Conservation (phyloP, 2,329 filamentous ascomycete species). For the Teratosphaeria destructans region DNA sequence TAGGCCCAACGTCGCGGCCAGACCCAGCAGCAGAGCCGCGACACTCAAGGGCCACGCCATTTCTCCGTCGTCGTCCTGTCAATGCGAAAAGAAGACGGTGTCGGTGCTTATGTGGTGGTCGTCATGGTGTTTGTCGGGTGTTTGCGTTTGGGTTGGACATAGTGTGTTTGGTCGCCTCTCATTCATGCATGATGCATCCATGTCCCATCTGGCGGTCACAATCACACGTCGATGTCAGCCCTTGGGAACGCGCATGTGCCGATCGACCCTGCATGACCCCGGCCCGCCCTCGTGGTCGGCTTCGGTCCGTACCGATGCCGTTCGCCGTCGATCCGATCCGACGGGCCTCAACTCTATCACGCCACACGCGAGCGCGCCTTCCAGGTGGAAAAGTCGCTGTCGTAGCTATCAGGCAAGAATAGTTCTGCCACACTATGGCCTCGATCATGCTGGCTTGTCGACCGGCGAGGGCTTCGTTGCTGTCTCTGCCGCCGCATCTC, state of each 20-base stretch:
- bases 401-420: no score
- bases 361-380: neutral
- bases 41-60: constrained; percentile 6
- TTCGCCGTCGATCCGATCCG: neutral
- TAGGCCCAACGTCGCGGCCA: constrained; percentile 12
- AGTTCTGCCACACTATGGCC: neutral
- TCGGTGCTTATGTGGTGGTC: neutral
- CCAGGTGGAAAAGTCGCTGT: neutral
- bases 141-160: neutral
- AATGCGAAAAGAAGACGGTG: neutral
- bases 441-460: neutral
- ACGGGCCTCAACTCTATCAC: neutral
- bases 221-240: neutral
- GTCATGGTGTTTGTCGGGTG: neutral
- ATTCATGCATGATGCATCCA: neutral
- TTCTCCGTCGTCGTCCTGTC: neutral
- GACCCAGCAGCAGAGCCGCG: constrained; percentile 15
- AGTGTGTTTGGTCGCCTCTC: neutral
- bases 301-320: neutral
- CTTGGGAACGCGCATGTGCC: neutral
- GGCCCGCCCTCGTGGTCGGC: neutral
- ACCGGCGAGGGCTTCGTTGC: constrained; percentile 2
- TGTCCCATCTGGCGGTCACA: neutral
- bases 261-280: neutral
- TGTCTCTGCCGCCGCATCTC: constrained; percentile 14